These are phyloP conservation scores for Mycena amicta DNA, from an alignment of 768 basidiomycete genomes.

Conservation along the genomic window DNA sequence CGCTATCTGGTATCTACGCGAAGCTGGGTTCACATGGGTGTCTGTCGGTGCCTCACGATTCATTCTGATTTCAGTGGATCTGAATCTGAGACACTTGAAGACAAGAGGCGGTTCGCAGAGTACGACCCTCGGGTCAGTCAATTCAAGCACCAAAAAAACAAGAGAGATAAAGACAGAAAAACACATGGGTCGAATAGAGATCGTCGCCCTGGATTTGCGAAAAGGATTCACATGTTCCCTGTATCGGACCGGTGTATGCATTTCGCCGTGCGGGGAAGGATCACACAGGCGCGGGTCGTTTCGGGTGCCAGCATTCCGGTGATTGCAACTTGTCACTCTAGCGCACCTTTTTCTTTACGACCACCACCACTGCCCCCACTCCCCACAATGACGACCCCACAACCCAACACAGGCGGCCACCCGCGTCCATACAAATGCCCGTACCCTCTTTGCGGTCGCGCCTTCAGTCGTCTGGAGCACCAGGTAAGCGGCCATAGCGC, in stretches of 20 bases:
- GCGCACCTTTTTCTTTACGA: not conserved
- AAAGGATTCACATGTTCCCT: too few species aligned
- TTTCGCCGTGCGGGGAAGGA: slow-evolving; percentile 13
- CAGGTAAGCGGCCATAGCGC: slow-evolving; percentile 54
- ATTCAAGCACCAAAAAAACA: too few species aligned
- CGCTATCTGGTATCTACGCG: too few species aligned
- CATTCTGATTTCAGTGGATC: too few species aligned
- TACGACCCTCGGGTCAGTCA: too few species aligned
- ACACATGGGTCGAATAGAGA: too few species aligned
- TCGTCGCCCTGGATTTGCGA: too few species aligned
- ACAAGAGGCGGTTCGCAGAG: too few species aligned
- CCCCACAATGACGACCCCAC: not conserved
- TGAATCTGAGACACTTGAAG: too few species aligned
- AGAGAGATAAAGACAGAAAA: too few species aligned
- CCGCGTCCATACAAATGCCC: slow-evolving; percentile 95
- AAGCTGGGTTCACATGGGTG: too few species aligned
- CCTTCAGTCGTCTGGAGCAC: slow-evolving; percentile 95
- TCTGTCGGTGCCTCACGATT: too few species aligned
- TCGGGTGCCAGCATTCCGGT: slow-evolving; percentile 1
- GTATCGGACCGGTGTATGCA: not conserved
- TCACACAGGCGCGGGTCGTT: slow-evolving; percentile 2
- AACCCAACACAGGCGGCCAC: slow-evolving; percentile 23
- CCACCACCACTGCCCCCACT: not conserved
- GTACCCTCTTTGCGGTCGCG: slow-evolving; percentile 86
- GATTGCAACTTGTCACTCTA: not conserved